Evolutionary conservation across 257 asterid species (phyloP).

Genomic region (Capsicum baccatum): DNA sequence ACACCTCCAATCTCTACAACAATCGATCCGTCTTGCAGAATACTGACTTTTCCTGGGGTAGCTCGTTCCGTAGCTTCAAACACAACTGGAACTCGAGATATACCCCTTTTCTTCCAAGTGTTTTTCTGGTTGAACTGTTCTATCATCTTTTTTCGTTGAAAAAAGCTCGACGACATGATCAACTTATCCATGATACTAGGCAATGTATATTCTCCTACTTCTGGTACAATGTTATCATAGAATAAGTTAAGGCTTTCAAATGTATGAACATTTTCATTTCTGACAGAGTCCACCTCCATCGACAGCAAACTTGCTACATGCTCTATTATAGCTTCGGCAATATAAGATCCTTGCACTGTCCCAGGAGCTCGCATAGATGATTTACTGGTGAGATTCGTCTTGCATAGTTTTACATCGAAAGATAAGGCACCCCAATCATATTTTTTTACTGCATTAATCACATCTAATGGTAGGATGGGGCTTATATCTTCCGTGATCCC

Average conservation of each 20-base stretch:
- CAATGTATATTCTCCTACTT: slow-evolving; percentile 57
- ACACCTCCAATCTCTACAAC: slow-evolving; percentile 80
- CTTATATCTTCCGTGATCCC: slow-evolving; percentile 60
- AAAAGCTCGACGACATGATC: slow-evolving; percentile 47
- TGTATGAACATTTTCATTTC: slow-evolving; percentile 58
- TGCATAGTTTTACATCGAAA: slow-evolving; percentile 66
- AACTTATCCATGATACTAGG: slow-evolving; percentile 62
- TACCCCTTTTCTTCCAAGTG: slow-evolving; percentile 69
- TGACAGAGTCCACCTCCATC: slow-evolving; percentile 54
- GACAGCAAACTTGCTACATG: slow-evolving; percentile 60
- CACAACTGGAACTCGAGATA: slow-evolving; percentile 68
- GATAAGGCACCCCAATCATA: slow-evolving; percentile 77
- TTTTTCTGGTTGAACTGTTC: slow-evolving; percentile 50
- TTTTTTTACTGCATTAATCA: slow-evolving; percentile 53
- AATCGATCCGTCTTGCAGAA: slow-evolving; percentile 67
- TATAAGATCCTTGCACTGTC: slow-evolving; percentile 69
- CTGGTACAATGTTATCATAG: slow-evolving; percentile 45
- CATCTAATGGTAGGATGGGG: slow-evolving; percentile 49
- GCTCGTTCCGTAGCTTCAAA: slow-evolving; percentile 43
- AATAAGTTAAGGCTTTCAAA: slow-evolving; percentile 57
- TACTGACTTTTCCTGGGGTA: slow-evolving; percentile 71
- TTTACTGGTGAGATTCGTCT: slow-evolving; percentile 67
- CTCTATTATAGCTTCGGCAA: slow-evolving; percentile 75
- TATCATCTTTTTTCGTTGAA: slow-evolving; percentile 38
- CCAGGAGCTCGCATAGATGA: slow-evolving; percentile 83